Percentiles rank a stretch among this genome's conserved stretches.
Conservation (phyloP, 2,329 filamentous ascomycete genomes). For the Hymenoscyphus repandus region DNA sequence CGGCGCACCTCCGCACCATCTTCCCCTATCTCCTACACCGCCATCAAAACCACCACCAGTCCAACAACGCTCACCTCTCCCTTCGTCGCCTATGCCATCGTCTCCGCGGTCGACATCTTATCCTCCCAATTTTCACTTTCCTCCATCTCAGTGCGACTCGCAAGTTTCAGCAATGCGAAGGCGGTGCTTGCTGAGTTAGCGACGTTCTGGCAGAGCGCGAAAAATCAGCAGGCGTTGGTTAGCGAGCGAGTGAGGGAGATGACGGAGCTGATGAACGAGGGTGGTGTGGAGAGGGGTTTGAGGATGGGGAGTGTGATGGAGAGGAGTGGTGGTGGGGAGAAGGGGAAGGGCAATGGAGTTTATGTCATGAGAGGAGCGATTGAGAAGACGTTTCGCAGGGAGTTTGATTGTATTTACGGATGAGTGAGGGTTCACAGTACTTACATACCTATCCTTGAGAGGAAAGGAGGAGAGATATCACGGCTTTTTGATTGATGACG, state of each 20-base stretch:
- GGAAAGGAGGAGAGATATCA: too few species aligned
- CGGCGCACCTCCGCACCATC: constrained; percentile 17
- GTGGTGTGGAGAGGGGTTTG: constrained; percentile 8
- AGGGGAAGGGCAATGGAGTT: constrained; percentile 9
- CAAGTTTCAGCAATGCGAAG: constrained; percentile 48
- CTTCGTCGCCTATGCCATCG: constrained; percentile 55
- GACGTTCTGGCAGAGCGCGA: constrained; percentile 54
- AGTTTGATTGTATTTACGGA: constrained; percentile 26
- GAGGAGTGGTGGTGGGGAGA: neutral
- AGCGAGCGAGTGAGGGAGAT: constrained; percentile 22
- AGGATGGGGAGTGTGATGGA: constrained; percentile 7
- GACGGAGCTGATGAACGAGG: constrained; percentile 12
- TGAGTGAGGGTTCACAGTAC: constrained; percentile 2
- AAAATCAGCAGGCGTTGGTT: constrained; percentile 36
- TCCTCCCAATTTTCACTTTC: constrained; percentile 52
- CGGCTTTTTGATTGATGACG: neutral
- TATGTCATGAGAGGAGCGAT: constrained; percentile 25
- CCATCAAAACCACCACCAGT: neutral
- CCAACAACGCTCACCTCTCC: constrained; percentile 45
- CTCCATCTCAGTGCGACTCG: constrained; percentile 46
- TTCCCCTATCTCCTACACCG: neutral
- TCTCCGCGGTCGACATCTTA: constrained; percentile 62
- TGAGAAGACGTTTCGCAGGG: constrained; percentile 38
- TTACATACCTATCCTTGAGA: too few species aligned
- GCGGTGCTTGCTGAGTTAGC: constrained; percentile 51